Evolutionary conservation across 768 basidiomycete genomes (phyloP), one percentile per base, ranked within the genome.

Genomic region (Boletus fagicola): DNA sequence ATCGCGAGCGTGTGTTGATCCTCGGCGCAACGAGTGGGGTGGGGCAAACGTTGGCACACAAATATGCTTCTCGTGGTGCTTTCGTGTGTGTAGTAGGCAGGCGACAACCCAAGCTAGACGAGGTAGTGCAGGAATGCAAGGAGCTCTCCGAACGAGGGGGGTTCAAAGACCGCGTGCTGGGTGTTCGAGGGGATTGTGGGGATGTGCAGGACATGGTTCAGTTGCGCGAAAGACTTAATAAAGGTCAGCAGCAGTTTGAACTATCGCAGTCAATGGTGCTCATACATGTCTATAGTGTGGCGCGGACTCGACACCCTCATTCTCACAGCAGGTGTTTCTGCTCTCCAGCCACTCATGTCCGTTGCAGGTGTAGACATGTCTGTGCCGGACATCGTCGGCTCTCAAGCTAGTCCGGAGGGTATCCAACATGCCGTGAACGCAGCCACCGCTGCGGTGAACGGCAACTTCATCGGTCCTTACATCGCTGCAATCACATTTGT

Each of bases 11-110:
- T 0, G 87, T 94, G 7, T 69, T 97, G 2, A 76, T 97, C 48
- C 70, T 97, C 8, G 94, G 94, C 6, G 92, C 88, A 1, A 88
- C 90, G 2, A 87, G 87, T 47, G 94, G 94, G 0, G 84, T 96
- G 26, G 94, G 94, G 1, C 78, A 81, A 43, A 76, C 80, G 5
- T 75, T 95, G 44, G 91, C 92, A 1, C 75, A 78, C 13, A 74
- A 80, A 59, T 95, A 95, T 62, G 85, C 89, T 5, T 68, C 75
- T 53, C 77, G 90, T n/a, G 92, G 92, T 8, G 90, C 90, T 8
- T 76, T 76, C 51, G 80, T 89, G 8, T 93, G 88, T 65, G 65
- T 94, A 16, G 85, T 92, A 8, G 91, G 88, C 0, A 78, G 93
- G 31, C 75, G 90, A 54, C 71, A 74, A 40, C 73, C 71, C 1